A percentile compares a stretch with the other conserved stretches of the same genome.
These are phyloP conservation scores for Carex scoparia DNA, from an alignment of 176 grass and related monocot genomes.

Conservation along the genomic window DNA sequence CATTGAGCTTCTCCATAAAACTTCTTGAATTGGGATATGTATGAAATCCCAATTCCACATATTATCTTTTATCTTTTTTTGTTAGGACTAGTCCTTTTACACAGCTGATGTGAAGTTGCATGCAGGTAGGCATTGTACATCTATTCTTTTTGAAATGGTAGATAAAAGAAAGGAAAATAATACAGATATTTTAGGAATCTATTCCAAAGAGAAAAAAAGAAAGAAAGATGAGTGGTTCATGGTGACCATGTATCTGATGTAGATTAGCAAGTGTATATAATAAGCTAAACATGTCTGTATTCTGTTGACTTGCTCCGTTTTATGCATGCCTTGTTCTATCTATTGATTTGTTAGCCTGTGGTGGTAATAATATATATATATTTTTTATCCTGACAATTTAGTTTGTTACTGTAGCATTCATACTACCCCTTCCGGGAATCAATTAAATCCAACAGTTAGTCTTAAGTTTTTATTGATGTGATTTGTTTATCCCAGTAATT, in stretches of 20 bases:
- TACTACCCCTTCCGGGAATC: neutral
- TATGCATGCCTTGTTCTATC: slow-evolving; percentile 16
- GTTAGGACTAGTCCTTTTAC: neutral
- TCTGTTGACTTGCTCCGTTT: neutral
- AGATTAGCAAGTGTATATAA: slow-evolving; percentile 22
- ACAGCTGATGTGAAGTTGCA: slow-evolving; percentile 18
- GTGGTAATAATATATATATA: neutral
- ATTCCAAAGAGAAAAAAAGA: neutral
- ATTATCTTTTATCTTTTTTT: slow-evolving; percentile 21
- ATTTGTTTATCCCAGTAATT: no score
- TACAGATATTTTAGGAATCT: neutral
- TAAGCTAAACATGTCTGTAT: slow-evolving; percentile 18
- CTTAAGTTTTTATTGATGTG: neutral
- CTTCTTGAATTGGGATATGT: neutral
- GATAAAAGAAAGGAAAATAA: slow-evolving; percentile 21
- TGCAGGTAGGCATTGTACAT: slow-evolving; percentile 12
- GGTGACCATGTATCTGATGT: neutral
- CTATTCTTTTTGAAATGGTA: slow-evolving; percentile 18
- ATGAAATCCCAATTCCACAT: neutral
- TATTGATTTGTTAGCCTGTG: slow-evolving; percentile 12
- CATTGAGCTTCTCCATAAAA: slow-evolving; percentile 30
- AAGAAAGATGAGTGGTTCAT: neutral
- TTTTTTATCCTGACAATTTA: neutral
- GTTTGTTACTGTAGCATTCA: neutral
- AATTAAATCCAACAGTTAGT: neutral